Evolutionary conservation across 176 grass and related monocot genomes (phyloP), one percentile per base, ranked within the genome.

Genomic region (Avena atlantica): DNA sequence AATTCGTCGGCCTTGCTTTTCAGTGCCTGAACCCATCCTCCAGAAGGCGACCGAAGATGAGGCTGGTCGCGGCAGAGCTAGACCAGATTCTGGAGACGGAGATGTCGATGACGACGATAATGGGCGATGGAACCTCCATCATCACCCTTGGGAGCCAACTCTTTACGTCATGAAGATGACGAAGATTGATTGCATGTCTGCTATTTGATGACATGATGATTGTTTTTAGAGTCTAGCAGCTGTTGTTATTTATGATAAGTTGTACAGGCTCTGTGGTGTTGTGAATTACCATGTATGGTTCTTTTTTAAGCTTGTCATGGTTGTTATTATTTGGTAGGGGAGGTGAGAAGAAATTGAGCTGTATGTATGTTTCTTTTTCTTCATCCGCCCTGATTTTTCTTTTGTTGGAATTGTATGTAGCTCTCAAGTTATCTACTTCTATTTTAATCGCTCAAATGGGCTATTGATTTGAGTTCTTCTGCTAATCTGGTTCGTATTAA

Each of bases 71-170:
- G 3, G 77, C 87, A 0, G 97, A 96, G 78, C 83, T 99, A 9
- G 94, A 99, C 82, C 74, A 74, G 20, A 99, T 96, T 87, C 92
- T 96, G 3, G 97, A 96, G 85, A 96, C 80, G 0, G 97, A 99
- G 80, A 99, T 99, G 97, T 88, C 87, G 15, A 73, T 99, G 58
- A 99, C 97, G 0, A 99, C 90, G 2, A 82, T 99, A 56, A 99
- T 99, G 92, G 97, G 97, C 1, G 97, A 99, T 0, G 97, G 97
- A 75, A 99, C 97, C 2, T 81, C 97, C 31, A 94, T 96, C 21
- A 88, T 99, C 52, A 99, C 97, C 37, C 94, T 99, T 0, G 97
- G 97, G 74, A 99, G 97, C 89, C 94, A 96, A 58, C 85, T 99
- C 74, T 99, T 99, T 88, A 96, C 90, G 6, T 94, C 87, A 16